Percentiles rank a stretch among this genome's conserved stretches.
Evolutionary conservation across 805 yeast genomes (phyloP).

Genomic region (Kluyveromyces dobzhanskii): DNA sequence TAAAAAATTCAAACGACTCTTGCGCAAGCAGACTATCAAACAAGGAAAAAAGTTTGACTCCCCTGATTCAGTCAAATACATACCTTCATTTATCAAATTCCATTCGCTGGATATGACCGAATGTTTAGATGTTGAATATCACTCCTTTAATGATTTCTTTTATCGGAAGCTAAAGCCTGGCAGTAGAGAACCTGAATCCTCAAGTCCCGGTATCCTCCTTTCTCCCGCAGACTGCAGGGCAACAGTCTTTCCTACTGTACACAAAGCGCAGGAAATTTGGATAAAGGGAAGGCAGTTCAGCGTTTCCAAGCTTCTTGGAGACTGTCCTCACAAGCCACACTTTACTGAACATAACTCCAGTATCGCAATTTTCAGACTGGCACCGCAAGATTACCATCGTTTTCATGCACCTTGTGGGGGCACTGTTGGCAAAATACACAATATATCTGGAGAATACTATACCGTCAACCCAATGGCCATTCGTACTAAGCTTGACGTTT

Average conservation of each 20-base stretch:
- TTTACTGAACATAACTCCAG: constrained; percentile 45
- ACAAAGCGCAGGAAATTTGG: constrained; percentile 70
- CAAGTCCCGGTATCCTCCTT: constrained; percentile 40
- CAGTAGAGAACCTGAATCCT: constrained; percentile 62
- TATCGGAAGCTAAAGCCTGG: constrained; percentile 67
- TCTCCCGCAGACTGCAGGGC: constrained; percentile 89
- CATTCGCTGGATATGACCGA: constrained; percentile 73
- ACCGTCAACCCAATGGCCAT: constrained; percentile 98
- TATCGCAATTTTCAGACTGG: constrained; percentile 74
- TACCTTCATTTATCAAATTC: constrained; percentile 70
- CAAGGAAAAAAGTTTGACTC: constrained; percentile 82
- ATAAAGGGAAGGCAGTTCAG: constrained; percentile 79
- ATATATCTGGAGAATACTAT: constrained; percentile 83
- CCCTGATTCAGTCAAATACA: constrained; percentile 56
- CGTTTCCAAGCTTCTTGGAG: constrained; percentile 41
- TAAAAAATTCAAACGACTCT: constrained; percentile 48
- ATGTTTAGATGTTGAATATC: constrained; percentile 48
- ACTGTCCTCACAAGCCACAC: constrained; percentile 28
- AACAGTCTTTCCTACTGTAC: constrained; percentile 53
- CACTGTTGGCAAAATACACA: constrained; percentile 50
- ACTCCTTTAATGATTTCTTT: constrained; percentile 83
- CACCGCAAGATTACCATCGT: constrained; percentile 96
- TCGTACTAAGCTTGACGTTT: constrained; percentile 79
- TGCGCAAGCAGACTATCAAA: constrained; percentile 59
- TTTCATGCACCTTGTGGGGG: constrained; percentile 88